These are phyloP conservation scores for Stenocarpella maydis DNA, from an alignment of 2,329 filamentous ascomycete genomes.

Conservation along the genomic window DNA sequence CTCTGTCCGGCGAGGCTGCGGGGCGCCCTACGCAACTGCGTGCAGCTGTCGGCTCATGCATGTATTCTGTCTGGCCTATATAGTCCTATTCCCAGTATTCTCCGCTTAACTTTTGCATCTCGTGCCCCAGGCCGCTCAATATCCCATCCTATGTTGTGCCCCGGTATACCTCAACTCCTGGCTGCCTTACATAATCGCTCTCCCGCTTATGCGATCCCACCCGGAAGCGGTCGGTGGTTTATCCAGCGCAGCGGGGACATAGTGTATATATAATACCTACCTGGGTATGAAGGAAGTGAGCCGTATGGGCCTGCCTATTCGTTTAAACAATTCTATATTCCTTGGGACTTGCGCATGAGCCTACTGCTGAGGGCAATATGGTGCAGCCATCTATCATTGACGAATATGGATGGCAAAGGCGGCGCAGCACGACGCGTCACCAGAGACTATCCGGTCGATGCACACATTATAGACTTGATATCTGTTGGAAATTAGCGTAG, in stretches of 20 bases:
- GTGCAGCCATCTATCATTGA: background rate
- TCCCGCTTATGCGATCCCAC: constrained; percentile 1
- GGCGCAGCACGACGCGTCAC: background rate
- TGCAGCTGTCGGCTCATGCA: background rate
- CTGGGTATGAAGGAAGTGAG: background rate
- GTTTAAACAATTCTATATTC: background rate
- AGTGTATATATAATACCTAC: background rate
- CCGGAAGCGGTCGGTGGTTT: background rate
- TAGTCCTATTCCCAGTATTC: background rate
- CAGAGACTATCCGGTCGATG: background rate
- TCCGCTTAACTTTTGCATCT: background rate
- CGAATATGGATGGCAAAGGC: background rate
- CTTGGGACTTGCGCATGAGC: no score
- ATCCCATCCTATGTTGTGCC: background rate
- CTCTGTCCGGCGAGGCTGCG: constrained; percentile 17
- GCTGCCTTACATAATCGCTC: constrained; percentile 18
- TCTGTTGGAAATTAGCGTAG: background rate
- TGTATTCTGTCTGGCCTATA: background rate
- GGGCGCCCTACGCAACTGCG: background rate
- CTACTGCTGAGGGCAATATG: no score
- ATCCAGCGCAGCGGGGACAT: background rate
- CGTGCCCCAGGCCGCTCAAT: background rate
- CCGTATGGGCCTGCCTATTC: no score
- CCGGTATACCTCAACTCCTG: background rate
- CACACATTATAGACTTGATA: background rate